Percentiles rank a stretch among this genome's conserved stretches.
phyloP scores from a whole-genome alignment of 495 filamentous ascomycete genomes.

The Daldinia loculata region DNA sequence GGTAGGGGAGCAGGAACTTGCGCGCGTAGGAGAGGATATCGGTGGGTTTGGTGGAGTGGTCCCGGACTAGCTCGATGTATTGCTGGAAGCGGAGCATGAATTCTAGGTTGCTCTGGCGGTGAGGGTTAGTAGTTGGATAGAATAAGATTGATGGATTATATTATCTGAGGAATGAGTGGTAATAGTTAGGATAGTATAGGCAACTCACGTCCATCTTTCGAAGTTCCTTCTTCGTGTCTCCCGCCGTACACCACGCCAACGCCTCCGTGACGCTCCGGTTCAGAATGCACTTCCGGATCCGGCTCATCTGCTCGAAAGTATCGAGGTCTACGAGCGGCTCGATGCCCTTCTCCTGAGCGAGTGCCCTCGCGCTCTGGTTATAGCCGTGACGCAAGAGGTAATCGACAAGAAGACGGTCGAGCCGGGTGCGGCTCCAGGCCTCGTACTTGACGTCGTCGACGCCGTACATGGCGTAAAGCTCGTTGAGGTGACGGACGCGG shows the following conservation, averaged over 20 bases:
- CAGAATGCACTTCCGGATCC: slow-evolving; percentile 74
- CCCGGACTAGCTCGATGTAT: slow-evolving; percentile 88
- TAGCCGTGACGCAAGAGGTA: slow-evolving; percentile 88
- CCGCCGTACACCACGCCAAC: slow-evolving; percentile 78
- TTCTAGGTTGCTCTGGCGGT: slow-evolving; percentile 79
- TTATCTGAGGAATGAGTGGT: not conserved
- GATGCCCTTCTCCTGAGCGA: slow-evolving; percentile 74
- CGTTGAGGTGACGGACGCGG: slow-evolving; percentile 79
- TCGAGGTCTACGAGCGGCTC: slow-evolving; percentile 84
- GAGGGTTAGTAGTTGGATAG: not conserved
- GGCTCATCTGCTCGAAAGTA: slow-evolving; percentile 84
- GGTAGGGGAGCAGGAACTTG: slow-evolving; percentile 76
- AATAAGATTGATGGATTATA: not conserved
- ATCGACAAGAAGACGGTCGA: slow-evolving; percentile 88
- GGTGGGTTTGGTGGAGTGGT: slow-evolving; percentile 65
- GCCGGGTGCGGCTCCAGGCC: slow-evolving; percentile 79
- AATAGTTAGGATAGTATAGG: not conserved
- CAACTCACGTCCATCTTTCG: slow-evolving; percentile 80
- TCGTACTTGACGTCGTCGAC: slow-evolving; percentile 95
- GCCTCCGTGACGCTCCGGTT: slow-evolving; percentile 78
- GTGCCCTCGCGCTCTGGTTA: slow-evolving; percentile 73
- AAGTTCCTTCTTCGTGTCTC: slow-evolving; percentile 86
- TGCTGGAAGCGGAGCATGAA: slow-evolving; percentile 95
- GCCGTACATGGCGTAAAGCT: slow-evolving; percentile 79
- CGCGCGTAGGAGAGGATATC: slow-evolving; percentile 84